Conservation (phyloP, 2,329 filamentous ascomycete genomes). For the Cladosporium sp. region DNA sequence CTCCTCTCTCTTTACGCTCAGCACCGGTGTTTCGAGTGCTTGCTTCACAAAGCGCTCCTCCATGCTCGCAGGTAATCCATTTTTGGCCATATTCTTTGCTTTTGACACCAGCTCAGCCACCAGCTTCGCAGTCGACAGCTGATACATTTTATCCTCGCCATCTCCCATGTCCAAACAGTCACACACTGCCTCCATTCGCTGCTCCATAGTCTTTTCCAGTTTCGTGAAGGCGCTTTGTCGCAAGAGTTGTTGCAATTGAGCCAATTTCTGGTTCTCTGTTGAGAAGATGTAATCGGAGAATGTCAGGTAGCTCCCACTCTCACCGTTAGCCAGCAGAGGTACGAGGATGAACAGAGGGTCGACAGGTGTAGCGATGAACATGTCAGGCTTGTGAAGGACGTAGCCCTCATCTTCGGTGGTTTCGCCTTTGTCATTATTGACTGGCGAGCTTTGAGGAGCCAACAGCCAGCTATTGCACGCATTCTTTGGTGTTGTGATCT, state of each 20-base stretch:
- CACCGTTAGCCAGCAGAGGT: slow-evolving; percentile 49
- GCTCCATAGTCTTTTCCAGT: slow-evolving; percentile 41
- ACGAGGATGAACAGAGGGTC: slow-evolving; percentile 82
- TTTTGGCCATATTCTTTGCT: slow-evolving; percentile 61
- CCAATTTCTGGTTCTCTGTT: slow-evolving; percentile 46
- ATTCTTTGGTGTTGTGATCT: slow-evolving; percentile 47
- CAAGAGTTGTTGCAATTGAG: slow-evolving; percentile 57
- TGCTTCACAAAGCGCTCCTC: slow-evolving; percentile 79
- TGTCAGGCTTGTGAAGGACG: slow-evolving; percentile 62
- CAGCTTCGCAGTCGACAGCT: slow-evolving; percentile 69
- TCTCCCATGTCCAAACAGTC: slow-evolving; percentile 83
- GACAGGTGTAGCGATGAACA: slow-evolving; percentile 79
- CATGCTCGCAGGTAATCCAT: slow-evolving; percentile 69
- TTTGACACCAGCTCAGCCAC: slow-evolving; percentile 62
- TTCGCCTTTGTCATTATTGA: slow-evolving; percentile 2
- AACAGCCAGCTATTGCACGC: slow-evolving; percentile 54
- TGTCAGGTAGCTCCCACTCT: slow-evolving; percentile 46
- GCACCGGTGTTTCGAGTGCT: slow-evolving; percentile 69
- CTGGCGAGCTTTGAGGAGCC: slow-evolving; percentile 24
- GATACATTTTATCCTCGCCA: slow-evolving; percentile 79
- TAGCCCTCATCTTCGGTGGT: slow-evolving; percentile 37
- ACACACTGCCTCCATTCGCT: slow-evolving; percentile 65
- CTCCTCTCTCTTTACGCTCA: slow-evolving; percentile 60
- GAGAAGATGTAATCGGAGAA: slow-evolving; percentile 68
- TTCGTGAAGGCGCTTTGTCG: slow-evolving; percentile 25